Conservation (phyloP, 495 filamentous ascomycete genomes). For the Thozetella sp. region DNA sequence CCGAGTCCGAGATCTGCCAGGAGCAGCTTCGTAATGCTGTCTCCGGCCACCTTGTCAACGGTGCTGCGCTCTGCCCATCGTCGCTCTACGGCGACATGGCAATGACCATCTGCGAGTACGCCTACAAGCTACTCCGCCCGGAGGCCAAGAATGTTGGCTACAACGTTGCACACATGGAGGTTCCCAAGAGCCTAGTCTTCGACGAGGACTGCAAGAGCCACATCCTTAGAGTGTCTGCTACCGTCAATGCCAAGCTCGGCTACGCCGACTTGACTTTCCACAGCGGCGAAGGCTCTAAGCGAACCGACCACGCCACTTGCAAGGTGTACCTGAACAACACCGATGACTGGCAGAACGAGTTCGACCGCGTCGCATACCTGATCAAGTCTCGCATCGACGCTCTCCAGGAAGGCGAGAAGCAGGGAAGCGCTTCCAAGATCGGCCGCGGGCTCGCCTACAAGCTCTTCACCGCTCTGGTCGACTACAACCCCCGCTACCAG, state of each 20-base stretch:
- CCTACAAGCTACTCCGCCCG: slow-evolving; percentile 59
- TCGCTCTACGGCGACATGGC: slow-evolving; percentile 80
- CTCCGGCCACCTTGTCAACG: slow-evolving; percentile 75
- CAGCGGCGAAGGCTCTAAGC: slow-evolving; percentile 41
- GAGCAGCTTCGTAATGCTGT: slow-evolving; percentile 62
- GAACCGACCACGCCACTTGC: slow-evolving; percentile 52
- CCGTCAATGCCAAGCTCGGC: slow-evolving; percentile 36
- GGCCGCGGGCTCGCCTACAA: slow-evolving; percentile 77
- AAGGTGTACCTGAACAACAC: slow-evolving; percentile 47
- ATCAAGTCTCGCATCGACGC: slow-evolving; percentile 53
- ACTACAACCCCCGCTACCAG: slow-evolving; percentile 67
- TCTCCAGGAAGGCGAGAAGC: slow-evolving; percentile 50
- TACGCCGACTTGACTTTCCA: slow-evolving; percentile 37
- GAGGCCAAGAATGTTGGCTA: slow-evolving; percentile 54
- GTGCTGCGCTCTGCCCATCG: slow-evolving; percentile 49
- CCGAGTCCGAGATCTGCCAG: slow-evolving; percentile 67
- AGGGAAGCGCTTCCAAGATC: slow-evolving; percentile 58
- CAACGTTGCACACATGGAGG: slow-evolving; percentile 65
- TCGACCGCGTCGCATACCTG: slow-evolving; percentile 57
- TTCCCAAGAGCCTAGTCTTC: slow-evolving; percentile 72
- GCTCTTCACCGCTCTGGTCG: slow-evolving; percentile 69
- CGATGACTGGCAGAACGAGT: slow-evolving; percentile 51
- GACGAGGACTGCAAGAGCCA: slow-evolving; percentile 53
- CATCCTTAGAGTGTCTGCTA: slow-evolving; percentile 43
- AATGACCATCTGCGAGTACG: slow-evolving; percentile 70